Evolutionary conservation across 345 rosid species (phyloP).

Genomic region (rapeseed (Brassica napus)): Da-Ae NC_063436.1:4909001-4909500

Average conservation of each 20-base stretch:
- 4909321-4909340: slow-evolving; percentile 20
- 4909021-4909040: slow-evolving; percentile 14
- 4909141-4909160: not conserved
- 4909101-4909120: not conserved
- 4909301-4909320: slow-evolving; percentile 38
- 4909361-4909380: slow-evolving; percentile 23
- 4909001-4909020: slow-evolving; percentile 13
- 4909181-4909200: not conserved
- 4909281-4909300: slow-evolving; percentile 21
- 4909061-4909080: slow-evolving; percentile 11
- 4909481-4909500: not conserved
- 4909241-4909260: slow-evolving; percentile 27
- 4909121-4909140: not conserved
- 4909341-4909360: slow-evolving; percentile 27
- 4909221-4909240: slow-evolving; percentile 29
- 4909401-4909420: not conserved
- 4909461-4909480: slow-evolving; percentile 15
- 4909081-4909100: slow-evolving; percentile 4
- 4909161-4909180: not conserved
- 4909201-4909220: slow-evolving; percentile 16
- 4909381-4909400: slow-evolving; percentile 29
- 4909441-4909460: slow-evolving; percentile 23
- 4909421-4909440: slow-evolving; percentile 27
- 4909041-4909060: slow-evolving; percentile 25
- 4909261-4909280: slow-evolving; percentile 33